Evolutionary conservation across 768 basidiomycete species (phyloP).

Genomic region (Phanerochaete sordida): DNA sequence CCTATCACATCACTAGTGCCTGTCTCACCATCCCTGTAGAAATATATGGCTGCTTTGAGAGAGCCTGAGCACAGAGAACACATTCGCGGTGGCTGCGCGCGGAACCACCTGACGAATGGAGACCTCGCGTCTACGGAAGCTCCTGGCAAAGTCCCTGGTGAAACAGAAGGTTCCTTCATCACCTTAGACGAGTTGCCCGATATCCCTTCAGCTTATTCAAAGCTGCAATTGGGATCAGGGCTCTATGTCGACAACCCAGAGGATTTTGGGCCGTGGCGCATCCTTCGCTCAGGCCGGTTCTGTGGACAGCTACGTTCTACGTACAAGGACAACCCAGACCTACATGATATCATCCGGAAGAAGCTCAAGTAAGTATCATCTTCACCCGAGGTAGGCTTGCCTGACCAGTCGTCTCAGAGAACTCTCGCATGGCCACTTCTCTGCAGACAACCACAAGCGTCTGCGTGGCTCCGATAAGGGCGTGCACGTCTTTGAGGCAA

Average conservation of each 20-base stretch:
- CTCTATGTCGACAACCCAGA: conserved; percentile 55
- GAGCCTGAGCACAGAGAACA: not conserved
- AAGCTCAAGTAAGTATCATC: conserved; percentile 48
- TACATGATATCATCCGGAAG: conserved; percentile 54
- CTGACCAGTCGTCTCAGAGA: conserved; percentile 39
- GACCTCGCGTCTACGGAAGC: not conserved
- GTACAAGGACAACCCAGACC: conserved; percentile 39
- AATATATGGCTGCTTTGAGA: conserved; percentile 8
- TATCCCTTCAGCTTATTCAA: not conserved
- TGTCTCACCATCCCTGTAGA: not conserved
- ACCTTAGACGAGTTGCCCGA: not conserved
- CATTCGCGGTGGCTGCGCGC: not conserved
- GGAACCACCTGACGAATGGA: conserved; percentile 32
- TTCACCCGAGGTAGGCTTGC: not conserved
- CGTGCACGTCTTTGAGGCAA: conserved; percentile 66
- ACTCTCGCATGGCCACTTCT: conserved; percentile 67
- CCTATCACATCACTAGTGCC: no score
- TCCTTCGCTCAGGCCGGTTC: conserved; percentile 53
- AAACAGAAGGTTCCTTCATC: not conserved
- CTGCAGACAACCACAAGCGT: conserved; percentile 62
- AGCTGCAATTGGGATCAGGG: conserved; percentile 46
- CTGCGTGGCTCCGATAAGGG: conserved; percentile 41
- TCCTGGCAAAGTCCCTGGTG: not conserved
- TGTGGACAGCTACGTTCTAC: conserved; percentile 45
- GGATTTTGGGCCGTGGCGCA: conserved; percentile 62